Percentiles rank a stretch among this genome's conserved stretches.
Evolutionary conservation across 1,284 basidiomycete genomes (phyloP).

Genomic region (Waitea zeae): DNA sequence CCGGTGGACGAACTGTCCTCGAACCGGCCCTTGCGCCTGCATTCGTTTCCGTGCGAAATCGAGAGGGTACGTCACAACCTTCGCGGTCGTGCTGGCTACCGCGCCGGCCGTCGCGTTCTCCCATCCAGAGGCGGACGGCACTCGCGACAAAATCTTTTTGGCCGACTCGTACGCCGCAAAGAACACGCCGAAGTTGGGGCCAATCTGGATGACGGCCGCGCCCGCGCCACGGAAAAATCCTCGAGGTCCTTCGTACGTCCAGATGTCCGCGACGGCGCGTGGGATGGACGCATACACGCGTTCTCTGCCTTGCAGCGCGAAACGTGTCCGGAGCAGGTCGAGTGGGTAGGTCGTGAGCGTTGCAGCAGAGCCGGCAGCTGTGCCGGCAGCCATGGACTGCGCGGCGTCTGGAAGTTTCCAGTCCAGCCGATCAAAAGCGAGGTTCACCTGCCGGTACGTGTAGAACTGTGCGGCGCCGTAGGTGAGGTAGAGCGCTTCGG

Average conservation of each 20-base stretch:
- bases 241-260: background rate
- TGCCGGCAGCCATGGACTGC: background rate
- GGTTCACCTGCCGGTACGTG: background rate
- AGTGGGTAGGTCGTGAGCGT: background rate
- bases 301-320: background rate
- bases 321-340: background rate
- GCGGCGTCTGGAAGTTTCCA: background rate
- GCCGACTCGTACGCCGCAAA: background rate
- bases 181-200: background rate
- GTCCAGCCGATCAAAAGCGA: background rate
- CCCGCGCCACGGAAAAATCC: background rate
- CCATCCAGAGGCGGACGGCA: background rate
- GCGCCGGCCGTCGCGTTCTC: background rate
- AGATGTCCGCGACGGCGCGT: background rate
- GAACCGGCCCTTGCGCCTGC: background rate
- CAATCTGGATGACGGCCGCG: background rate
- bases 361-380: background rate
- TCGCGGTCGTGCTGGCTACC: background rate
- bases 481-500: background rate
- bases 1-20: background rate
- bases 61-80: background rate
- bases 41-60: background rate
- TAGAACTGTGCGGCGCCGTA: background rate
- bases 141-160: background rate
- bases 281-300: background rate